A percentile compares a stretch with the other conserved stretches of the same genome.
phyloP scores from a whole-genome alignment of 768 basidiomycete species.

The Podaxis sp. region DNA sequence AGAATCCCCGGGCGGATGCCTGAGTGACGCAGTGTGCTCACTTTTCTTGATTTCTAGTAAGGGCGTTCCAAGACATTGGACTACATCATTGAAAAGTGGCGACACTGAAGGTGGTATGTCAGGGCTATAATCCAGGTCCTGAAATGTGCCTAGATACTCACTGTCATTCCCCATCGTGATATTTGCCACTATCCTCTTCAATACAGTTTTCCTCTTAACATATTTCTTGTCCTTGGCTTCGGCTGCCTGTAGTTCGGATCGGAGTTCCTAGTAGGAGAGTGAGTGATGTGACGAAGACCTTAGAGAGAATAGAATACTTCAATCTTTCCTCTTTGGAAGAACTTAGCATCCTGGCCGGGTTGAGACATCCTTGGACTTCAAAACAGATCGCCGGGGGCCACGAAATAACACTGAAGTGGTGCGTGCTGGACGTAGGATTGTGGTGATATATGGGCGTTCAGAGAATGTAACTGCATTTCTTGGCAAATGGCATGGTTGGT shows the following conservation, averaged over 20 bases:
- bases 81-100: slow-evolving; percentile 90
- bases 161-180: slow-evolving; percentile 99
- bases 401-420: not conserved
- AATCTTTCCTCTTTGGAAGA: slow-evolving; percentile 90
- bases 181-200: slow-evolving; percentile 98
- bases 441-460: not conserved
- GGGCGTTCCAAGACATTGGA: slow-evolving; percentile 93
- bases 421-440: not conserved
- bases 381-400: not conserved
- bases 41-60: slow-evolving; percentile 99
- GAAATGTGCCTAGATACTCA: slow-evolving; percentile 45
- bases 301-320: slow-evolving; percentile 50
- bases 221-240: slow-evolving; percentile 98
- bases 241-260: slow-evolving; percentile 86
- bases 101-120: slow-evolving; percentile 63
- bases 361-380: slow-evolving; percentile 38
- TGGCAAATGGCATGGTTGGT: not conserved
- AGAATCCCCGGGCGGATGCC: slow-evolving; percentile 14
- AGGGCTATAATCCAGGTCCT: slow-evolving; percentile 19
- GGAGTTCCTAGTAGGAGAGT: slow-evolving; percentile 64
- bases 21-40: slow-evolving; percentile 36
- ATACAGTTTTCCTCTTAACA: slow-evolving; percentile 85
- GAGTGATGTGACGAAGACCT: not conserved
- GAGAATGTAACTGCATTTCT: not conserved
- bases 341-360: slow-evolving; percentile 86